A percentile compares a stretch with the other conserved stretches of the same genome.
Evolutionary conservation across 108 stramenopile genomes (phyloP).

Genomic region (Nitzschia sp.): DNA sequence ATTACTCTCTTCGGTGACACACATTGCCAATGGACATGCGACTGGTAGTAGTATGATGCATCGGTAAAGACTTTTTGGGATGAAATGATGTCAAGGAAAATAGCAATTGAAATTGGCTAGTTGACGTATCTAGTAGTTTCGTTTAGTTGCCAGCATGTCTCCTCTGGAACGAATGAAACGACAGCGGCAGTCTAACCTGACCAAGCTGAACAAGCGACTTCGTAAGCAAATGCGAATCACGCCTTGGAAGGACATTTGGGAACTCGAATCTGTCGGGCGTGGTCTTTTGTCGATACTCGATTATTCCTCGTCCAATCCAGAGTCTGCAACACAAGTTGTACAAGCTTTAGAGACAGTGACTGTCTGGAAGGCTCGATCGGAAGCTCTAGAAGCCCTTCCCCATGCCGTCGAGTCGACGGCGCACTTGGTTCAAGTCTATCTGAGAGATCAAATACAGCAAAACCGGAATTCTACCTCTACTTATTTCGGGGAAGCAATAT

Average conservation of each 20-base stretch:
- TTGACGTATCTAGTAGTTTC: too few species aligned
- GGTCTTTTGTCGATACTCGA: conserved; percentile 34
- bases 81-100: too few species aligned
- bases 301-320: background rate
- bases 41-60: too few species aligned
- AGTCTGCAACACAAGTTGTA: conserved; percentile 13
- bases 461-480: conserved; percentile 4
- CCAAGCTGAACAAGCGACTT: conserved; percentile 31
- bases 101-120: too few species aligned
- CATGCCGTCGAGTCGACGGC: conserved; percentile 79
- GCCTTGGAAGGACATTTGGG: conserved; percentile 44
- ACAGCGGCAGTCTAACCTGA: background rate
- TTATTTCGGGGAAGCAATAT: background rate
- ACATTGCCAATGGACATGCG: too few species aligned
- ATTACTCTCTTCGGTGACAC: too few species aligned
- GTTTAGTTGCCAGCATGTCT: too few species aligned
- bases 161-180: background rate
- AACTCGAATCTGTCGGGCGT: conserved; percentile 38
- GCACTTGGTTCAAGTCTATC: conserved; percentile 58
- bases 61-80: too few species aligned
- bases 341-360: conserved; percentile 58
- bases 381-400: conserved; percentile 44
- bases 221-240: conserved; percentile 21
- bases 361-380: conserved; percentile 67
- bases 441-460: conserved; percentile 43